Evolutionary conservation across 106 monocot species (phyloP).

Genomic region (Allium sativum): DNA sequence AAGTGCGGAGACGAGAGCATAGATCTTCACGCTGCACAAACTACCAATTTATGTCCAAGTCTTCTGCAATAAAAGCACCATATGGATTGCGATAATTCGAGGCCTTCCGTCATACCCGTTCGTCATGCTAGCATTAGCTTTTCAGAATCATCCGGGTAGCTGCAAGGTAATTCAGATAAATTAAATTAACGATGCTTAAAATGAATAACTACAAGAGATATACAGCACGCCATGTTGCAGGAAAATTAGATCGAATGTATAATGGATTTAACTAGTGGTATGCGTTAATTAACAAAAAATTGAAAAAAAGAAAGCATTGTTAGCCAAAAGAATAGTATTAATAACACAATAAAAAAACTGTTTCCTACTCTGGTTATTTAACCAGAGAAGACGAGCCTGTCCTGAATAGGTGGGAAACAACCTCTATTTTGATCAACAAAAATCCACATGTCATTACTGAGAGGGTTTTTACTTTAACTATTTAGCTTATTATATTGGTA

Average conservation of each 20-base stretch:
- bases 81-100: too few species aligned
- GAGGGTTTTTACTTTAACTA: too few species aligned
- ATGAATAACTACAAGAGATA: slow-evolving; percentile 1
- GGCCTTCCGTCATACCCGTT: slow-evolving; percentile 59
- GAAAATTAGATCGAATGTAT: not conserved
- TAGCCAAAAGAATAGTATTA: too few species aligned
- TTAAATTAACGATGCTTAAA: not conserved
- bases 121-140: slow-evolving; percentile 54
- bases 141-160: slow-evolving; percentile 63
- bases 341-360: too few species aligned
- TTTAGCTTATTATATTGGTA: too few species aligned
- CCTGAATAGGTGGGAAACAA: not conserved
- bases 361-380: not conserved
- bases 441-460: not conserved
- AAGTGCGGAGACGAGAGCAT: too few species aligned
- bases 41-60: too few species aligned
- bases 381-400: not conserved
- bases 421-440: not conserved
- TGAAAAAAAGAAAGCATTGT: not conserved
- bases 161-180: slow-evolving; percentile 1
- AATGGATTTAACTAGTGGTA: not conserved
- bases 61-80: too few species aligned
- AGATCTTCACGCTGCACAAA: too few species aligned
- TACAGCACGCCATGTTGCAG: not conserved
- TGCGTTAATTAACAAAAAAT: not conserved